Evolutionary conservation across 176 grass and related monocot genomes (phyloP), one percentile per base, ranked within the genome.

Genomic region (Aegilops bicornis): DNA sequence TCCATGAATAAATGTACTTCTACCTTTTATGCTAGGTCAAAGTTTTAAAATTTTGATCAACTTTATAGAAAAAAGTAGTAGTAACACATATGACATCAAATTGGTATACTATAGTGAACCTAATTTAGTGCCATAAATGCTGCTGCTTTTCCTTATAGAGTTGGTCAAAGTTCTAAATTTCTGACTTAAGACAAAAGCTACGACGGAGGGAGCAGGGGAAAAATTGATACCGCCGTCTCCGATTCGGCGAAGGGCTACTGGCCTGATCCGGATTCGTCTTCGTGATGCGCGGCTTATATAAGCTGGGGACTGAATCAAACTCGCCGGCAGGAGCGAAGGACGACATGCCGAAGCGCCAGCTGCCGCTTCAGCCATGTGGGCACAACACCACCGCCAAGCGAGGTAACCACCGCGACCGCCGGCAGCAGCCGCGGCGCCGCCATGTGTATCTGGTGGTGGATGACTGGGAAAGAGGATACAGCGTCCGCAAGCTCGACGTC

Each of bases 391-490:
- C 29, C 20, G 65, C 45, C 31, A 82, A 54, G 79, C 29, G 27
- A 6, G 47, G 47, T 0, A 50, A 16, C 47, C 20, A 8, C 6
- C 31, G 1, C 30, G 7, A 16, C 64, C 5, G 27, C 64, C 4
- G 2, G 25, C 30, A 9, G 65, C 64, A 12, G 66, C 66, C 22
- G 66, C 80, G 35, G 62, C 24, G 22, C 29, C 36, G 58, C 14
- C 81, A 83, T 61, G 32, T 83, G 13, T 83, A 73, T 61, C 68
- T 83, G 2, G 4, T 83, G 0, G 13, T 83, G 15, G 81, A 83
- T 30, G 68, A 83, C 5, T 73, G 81, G 69, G 52, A 83, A 1
- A 73, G 35, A 6, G 81, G 81, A 19, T 83, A 83, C 82, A 62
- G 5, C 24, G 69, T 83, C 69, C 71, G 71, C 69, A 61, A 74